Conservation (phyloP, 257 asterid genomes). For the Paulownia fortunei region DNA sequence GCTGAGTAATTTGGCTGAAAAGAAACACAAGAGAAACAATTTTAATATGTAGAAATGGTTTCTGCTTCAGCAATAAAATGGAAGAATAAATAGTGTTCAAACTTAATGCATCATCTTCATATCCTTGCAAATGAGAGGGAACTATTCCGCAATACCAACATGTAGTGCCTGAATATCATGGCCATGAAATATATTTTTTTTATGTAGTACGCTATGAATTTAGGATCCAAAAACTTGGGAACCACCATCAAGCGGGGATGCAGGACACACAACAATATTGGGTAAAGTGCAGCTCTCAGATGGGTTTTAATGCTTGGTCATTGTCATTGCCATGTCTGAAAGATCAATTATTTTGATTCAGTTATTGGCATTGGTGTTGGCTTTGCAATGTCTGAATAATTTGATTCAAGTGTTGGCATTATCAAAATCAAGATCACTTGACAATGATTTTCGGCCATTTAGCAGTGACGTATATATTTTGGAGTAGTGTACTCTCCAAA, state of each 20-base stretch:
- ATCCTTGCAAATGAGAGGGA: constrained; percentile 2
- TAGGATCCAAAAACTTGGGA: constrained; percentile 8
- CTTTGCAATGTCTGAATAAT: background rate
- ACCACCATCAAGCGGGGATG: constrained; percentile 1
- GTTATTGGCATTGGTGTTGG: background rate
- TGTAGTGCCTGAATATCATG: background rate
- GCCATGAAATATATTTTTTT: background rate
- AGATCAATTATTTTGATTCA: constrained; percentile 1
- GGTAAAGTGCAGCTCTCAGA: background rate
- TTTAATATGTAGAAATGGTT: background rate
- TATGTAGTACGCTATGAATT: background rate
- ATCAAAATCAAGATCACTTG: background rate
- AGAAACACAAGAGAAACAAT: background rate
- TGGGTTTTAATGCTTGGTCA: constrained; percentile 9
- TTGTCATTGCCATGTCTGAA: background rate
- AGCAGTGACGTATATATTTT: background rate
- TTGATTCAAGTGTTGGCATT: background rate
- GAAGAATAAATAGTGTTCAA: background rate
- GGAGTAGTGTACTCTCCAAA: background rate
- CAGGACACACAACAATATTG: background rate
- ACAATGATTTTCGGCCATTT: constrained; percentile 2
- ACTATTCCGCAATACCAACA: background rate
- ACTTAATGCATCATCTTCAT: background rate
- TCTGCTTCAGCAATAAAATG: background rate
- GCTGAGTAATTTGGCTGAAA: background rate